phyloP scores from a whole-genome alignment of 108 stramenopile species.

The Cyclotella choctawhatcheeana region DNA sequence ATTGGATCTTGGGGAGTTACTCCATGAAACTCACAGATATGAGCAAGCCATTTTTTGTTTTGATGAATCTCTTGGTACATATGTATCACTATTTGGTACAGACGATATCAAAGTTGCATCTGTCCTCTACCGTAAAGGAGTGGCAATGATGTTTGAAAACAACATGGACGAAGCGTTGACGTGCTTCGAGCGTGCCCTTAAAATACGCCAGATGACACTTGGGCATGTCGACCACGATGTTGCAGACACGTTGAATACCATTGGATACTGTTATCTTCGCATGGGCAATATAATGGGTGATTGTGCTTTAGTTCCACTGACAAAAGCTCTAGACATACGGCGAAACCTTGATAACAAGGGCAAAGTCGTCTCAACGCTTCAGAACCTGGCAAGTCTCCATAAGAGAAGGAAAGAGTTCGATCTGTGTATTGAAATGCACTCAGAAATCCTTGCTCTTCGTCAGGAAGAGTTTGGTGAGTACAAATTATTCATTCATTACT shows the following conservation, averaged over 20 bases:
- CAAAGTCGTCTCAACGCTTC: conserved; percentile 79
- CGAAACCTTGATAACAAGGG: conserved; percentile 62
- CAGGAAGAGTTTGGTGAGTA: conserved; percentile 44
- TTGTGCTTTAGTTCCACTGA: conserved; percentile 57
- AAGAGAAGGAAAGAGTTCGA: conserved; percentile 58
- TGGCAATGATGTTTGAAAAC: conserved; percentile 62
- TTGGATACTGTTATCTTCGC: conserved; percentile 75
- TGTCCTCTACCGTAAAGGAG: conserved; percentile 78
- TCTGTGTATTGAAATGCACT: conserved; percentile 29
- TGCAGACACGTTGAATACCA: conserved; percentile 80
- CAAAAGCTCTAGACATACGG: conserved; percentile 73
- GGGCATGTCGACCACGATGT: conserved; percentile 68
- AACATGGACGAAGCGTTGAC: conserved; percentile 60
- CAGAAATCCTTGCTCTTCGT: conserved; percentile 34
- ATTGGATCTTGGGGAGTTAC: conserved; percentile 78
- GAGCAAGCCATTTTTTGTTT: conserved; percentile 63
- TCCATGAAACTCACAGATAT: conserved; percentile 73
- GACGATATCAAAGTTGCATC: conserved; percentile 69
- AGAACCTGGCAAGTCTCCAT: conserved; percentile 82
- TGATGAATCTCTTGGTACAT: conserved; percentile 70
- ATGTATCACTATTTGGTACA: conserved; percentile 51
- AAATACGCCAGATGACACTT: conserved; percentile 62
- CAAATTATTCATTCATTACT: not conserved
- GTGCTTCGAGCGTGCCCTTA: conserved; percentile 70
- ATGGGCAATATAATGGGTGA: conserved; percentile 59